Conservation (phyloP, 169 alveolate genomes). For the Prorocentrum cordatum region DNA sequence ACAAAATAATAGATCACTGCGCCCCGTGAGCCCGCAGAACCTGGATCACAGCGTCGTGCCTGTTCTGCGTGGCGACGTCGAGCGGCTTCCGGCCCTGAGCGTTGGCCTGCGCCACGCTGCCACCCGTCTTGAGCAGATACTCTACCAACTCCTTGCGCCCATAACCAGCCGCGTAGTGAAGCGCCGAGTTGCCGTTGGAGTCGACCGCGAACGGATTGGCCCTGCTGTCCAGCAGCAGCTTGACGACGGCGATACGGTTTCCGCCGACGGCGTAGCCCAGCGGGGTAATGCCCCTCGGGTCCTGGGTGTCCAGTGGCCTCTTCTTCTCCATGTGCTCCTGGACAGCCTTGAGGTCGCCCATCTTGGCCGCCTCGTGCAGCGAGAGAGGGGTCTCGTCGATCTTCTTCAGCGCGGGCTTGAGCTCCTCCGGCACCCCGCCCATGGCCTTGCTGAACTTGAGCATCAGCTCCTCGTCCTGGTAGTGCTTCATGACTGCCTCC, state of each 20-base stretch:
- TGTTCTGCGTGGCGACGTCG: slow-evolving; percentile 27
- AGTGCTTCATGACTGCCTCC: too few relatives aligned
- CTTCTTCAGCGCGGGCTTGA: slow-evolving; percentile 12
- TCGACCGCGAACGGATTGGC: slow-evolving; percentile 63
- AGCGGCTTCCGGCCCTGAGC: slow-evolving; percentile 28
- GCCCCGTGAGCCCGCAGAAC: slow-evolving; percentile 25
- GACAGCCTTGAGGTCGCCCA: slow-evolving; percentile 21
- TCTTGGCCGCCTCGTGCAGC: slow-evolving; percentile 64
- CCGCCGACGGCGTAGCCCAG: slow-evolving; percentile 57
- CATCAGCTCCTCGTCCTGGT: slow-evolving; percentile 52
- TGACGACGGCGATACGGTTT: slow-evolving; percentile 58
- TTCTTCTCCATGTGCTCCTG: slow-evolving; percentile 12
- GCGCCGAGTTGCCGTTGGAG: slow-evolving; percentile 29
- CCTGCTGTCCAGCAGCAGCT: slow-evolving; percentile 44
- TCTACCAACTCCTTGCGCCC: slow-evolving; percentile 57
- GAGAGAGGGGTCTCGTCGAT: slow-evolving; percentile 39
- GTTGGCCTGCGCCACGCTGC: slow-evolving; percentile 19
- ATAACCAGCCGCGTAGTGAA: slow-evolving; percentile 56
- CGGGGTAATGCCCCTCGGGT: slow-evolving; percentile 43
- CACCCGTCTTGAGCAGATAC: slow-evolving; percentile 26
- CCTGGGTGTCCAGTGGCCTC: slow-evolving; percentile 32
- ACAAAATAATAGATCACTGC: not conserved
- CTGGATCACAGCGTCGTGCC: slow-evolving; percentile 12
- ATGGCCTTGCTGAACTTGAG: slow-evolving; percentile 25
- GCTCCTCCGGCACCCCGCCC: slow-evolving; percentile 52